Evolutionary conservation across 495 filamentous ascomycete species (phyloP).

Genomic region (Penicillium angulare): DNA sequence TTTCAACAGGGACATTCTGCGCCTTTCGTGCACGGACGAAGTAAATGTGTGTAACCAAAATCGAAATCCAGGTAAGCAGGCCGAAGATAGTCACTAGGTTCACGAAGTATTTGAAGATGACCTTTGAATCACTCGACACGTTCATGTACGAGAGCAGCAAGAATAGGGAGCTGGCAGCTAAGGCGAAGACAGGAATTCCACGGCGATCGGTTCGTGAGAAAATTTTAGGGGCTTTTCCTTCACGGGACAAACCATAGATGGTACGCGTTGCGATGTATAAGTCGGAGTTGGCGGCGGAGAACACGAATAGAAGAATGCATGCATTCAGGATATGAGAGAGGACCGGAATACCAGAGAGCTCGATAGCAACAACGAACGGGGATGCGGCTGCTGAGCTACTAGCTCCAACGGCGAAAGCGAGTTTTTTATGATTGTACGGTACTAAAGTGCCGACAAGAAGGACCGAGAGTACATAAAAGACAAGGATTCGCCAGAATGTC

Average conservation of each 20-base stretch:
- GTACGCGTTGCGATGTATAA: conserved; percentile 81
- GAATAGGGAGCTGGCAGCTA: conserved; percentile 60
- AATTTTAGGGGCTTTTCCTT: conserved; percentile 72
- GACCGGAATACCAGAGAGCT: conserved; percentile 48
- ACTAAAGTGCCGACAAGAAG: conserved; percentile 56
- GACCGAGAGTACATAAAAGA: conserved; percentile 69
- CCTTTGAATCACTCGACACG: conserved; percentile 61
- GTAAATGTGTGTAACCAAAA: conserved; percentile 77
- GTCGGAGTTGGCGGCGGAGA: conserved; percentile 72
- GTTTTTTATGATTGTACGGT: conserved; percentile 50
- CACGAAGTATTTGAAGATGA: conserved; percentile 82
- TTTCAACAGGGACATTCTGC: conserved; percentile 62
- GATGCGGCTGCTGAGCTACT: conserved; percentile 51
- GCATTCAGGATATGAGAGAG: conserved; percentile 60
- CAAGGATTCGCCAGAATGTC: conserved; percentile 79
- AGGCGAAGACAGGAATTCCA: conserved; percentile 73
- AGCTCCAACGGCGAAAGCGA: conserved; percentile 52
- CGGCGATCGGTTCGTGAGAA: conserved; percentile 67
- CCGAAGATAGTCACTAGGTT: conserved; percentile 81
- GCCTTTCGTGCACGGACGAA: conserved; percentile 73
- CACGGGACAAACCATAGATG: conserved; percentile 72
- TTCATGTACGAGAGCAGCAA: conserved; percentile 76
- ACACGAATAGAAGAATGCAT: conserved; percentile 74
- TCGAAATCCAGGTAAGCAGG: conserved; percentile 79
- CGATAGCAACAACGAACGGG: conserved; percentile 63